Percentiles rank a stretch among this genome's conserved stretches.
Evolutionary conservation across 371 early-diverging fungal species (phyloP).

Genomic region (Actinomortierella wolfii): DNA sequence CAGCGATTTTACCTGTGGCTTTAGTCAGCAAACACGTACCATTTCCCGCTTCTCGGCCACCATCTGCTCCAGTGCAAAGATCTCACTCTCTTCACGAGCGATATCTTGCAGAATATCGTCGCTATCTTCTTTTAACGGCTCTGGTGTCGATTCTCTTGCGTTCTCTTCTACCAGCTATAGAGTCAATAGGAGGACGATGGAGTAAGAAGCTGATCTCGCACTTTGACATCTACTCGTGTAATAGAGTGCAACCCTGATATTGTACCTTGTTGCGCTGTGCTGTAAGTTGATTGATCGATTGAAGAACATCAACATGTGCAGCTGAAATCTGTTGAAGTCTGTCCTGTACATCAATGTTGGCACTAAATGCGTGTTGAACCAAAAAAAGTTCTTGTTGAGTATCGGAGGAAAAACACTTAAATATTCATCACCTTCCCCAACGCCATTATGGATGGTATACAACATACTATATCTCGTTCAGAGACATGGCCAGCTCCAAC

Average conservation of each 20-base stretch:
- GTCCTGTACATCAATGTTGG: slow-evolving; percentile 6
- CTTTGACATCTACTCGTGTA: background rate
- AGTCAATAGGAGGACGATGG: background rate
- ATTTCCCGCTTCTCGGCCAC: slow-evolving; percentile 29
- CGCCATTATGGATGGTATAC: background rate
- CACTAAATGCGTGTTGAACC: slow-evolving; percentile 8
- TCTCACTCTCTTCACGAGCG: slow-evolving; percentile 43
- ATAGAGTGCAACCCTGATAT: slow-evolving; percentile 3
- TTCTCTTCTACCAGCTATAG: slow-evolving; percentile 25
- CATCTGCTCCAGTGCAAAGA: slow-evolving; percentile 34
- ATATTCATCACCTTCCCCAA: background rate
- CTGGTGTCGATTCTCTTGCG: slow-evolving; percentile 11
- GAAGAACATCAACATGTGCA: slow-evolving; percentile 26
- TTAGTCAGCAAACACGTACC: slow-evolving; percentile 7
- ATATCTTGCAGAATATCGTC: slow-evolving; percentile 27
- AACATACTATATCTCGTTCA: slow-evolving; percentile 41
- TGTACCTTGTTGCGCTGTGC: slow-evolving; percentile 13
- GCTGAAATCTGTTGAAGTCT: slow-evolving; percentile 9
- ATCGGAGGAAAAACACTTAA: background rate
- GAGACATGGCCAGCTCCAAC: slow-evolving; percentile 17
- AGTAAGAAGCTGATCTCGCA: background rate
- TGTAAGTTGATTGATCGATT: slow-evolving; percentile 10
- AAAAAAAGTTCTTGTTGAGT: background rate
- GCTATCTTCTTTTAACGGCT: slow-evolving; percentile 7
- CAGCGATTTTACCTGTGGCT: too few relatives aligned